A percentile compares a stretch with the other conserved stretches of the same genome.
Conservation (phyloP, 2,329 filamentous ascomycete species). For the Colletotrichum sp. region DNA sequence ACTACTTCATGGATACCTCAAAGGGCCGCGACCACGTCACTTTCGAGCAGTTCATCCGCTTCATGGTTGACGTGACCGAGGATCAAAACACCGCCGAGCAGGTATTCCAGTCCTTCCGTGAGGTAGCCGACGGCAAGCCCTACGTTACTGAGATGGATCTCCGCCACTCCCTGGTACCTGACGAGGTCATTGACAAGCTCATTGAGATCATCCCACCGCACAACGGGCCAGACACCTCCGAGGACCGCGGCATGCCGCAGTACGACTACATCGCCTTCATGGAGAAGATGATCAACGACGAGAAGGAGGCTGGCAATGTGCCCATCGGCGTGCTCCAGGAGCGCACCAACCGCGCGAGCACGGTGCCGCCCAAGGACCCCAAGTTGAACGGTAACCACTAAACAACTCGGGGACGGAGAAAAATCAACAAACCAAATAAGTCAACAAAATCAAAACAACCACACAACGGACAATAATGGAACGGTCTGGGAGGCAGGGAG, state of each 20-base stretch:
- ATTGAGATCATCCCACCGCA: constrained; percentile 86
- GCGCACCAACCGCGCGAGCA: constrained; percentile 34
- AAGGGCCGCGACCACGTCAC: constrained; percentile 80
- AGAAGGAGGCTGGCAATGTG: constrained; percentile 30
- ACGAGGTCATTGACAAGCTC: constrained; percentile 95
- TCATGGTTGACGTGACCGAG: constrained; percentile 99
- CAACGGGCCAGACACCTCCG: constrained; percentile 81
- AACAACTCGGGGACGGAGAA: background rate
- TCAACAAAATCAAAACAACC: background rate
- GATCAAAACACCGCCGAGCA: constrained; percentile 99
- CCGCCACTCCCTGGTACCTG: constrained; percentile 90
- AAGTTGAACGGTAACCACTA: constrained; percentile 40
- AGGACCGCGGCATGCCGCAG: constrained; percentile 84
- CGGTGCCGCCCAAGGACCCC: constrained; percentile 35
- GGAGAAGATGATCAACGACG: constrained; percentile 76
- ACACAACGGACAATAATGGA: background rate
- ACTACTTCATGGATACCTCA: constrained; percentile 89
- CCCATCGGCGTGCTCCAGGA: constrained; percentile 38
- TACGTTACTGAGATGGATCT: constrained; percentile 99
- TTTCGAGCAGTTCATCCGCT: constrained; percentile 98
- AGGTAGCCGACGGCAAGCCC: constrained; percentile 97
- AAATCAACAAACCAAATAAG: background rate
- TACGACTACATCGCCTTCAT: constrained; percentile 98
- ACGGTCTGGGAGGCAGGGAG: background rate
- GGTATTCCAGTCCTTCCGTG: constrained; percentile 96